Evolutionary conservation across 2,329 filamentous ascomycete species (phyloP).

Genomic region (Apiospora rasikravindrae): DNA sequence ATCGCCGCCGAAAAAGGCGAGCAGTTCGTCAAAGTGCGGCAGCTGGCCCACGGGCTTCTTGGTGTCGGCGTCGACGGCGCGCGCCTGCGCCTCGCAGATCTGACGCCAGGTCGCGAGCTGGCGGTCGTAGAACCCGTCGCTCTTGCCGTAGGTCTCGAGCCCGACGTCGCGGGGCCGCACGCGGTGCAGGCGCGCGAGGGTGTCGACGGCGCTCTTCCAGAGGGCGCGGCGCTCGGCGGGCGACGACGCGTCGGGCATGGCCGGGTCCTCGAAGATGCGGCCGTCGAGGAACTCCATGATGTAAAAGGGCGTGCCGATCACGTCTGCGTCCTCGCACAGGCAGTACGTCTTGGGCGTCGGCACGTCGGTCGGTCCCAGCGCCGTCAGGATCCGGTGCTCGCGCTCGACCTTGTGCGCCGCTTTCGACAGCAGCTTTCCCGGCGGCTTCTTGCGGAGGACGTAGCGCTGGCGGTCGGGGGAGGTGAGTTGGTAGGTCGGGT

Average conservation of each 20-base stretch:
- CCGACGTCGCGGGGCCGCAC: conserved; percentile 71
- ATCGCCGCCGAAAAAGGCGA: conserved; percentile 74
- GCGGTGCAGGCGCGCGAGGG: conserved; percentile 83
- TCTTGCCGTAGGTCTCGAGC: conserved; percentile 75
- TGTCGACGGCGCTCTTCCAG: conserved; percentile 85
- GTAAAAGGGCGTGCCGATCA: conserved; percentile 93
- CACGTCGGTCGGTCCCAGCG: conserved; percentile 78
- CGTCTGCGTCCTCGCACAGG: conserved; percentile 79
- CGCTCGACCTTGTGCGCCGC: conserved; percentile 96
- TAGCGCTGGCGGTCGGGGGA: conserved; percentile 72
- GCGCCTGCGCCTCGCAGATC: conserved; percentile 79
- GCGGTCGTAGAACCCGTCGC: conserved; percentile 79
- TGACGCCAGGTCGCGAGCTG: conserved; percentile 84
- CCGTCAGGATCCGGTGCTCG: conserved; percentile 89
- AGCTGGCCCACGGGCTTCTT: conserved; percentile 78
- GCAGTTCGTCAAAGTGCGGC: conserved; percentile 81
- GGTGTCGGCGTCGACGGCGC: conserved; percentile 77
- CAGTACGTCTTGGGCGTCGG: conserved; percentile 84
- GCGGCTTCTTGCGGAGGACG: conserved; percentile 97
- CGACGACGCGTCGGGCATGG: conserved; percentile 65
- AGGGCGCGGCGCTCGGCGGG: conserved; percentile 74
- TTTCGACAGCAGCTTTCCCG: conserved; percentile 89
- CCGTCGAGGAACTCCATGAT: conserved; percentile 96
- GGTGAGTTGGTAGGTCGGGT: conserved; percentile 93
- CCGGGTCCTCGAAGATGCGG: conserved; percentile 88